These are phyloP conservation scores for Pinus taeda DNA, from an alignment of 75 land plant genomes.

Conservation along the genomic window DNA sequence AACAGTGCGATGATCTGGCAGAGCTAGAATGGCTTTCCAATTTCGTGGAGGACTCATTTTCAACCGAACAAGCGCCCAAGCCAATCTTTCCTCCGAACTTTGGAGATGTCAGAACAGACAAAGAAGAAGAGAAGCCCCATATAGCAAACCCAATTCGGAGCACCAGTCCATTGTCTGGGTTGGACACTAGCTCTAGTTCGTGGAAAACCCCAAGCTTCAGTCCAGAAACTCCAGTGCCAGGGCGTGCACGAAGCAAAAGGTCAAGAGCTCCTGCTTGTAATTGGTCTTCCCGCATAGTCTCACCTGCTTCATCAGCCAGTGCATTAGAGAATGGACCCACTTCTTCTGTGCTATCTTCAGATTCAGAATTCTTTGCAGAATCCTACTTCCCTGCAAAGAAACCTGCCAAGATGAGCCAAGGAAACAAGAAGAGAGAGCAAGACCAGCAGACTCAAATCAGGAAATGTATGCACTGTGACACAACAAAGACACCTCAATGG, in stretches of 20 bases:
- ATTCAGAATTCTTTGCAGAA: constrained; percentile 10
- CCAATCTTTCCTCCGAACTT: constrained; percentile 1
- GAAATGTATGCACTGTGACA: constrained; percentile 85
- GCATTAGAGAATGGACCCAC: constrained; percentile 4
- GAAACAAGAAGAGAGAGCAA: constrained; percentile 16
- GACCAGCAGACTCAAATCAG: constrained; percentile 26
- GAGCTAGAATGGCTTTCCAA: constrained; percentile 93
- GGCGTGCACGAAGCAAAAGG: constrained; percentile 82
- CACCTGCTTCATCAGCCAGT: constrained; percentile 16
- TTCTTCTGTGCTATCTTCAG: constrained; percentile 5
- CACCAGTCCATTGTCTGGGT: not conserved
- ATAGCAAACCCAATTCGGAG: not conserved
- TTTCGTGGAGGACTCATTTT: constrained; percentile 87
- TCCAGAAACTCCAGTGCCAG: constrained; percentile 61
- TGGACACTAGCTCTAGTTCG: not conserved
- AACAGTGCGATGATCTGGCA: constrained; percentile 81
- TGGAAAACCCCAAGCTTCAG: constrained; percentile 15
- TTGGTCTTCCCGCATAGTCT: constrained; percentile 65
- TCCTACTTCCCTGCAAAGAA: constrained; percentile 1
- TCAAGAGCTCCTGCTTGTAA: constrained; percentile 52
- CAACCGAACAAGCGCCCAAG: constrained; percentile 56
- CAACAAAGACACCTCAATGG: constrained; percentile 98
- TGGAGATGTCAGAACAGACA: not conserved
- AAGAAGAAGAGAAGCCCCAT: not conserved
- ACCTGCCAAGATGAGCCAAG: not conserved